Evolutionary conservation across 2,329 filamentous ascomycete species (phyloP).

Genomic region (Fusarium dlaminii): DNA sequence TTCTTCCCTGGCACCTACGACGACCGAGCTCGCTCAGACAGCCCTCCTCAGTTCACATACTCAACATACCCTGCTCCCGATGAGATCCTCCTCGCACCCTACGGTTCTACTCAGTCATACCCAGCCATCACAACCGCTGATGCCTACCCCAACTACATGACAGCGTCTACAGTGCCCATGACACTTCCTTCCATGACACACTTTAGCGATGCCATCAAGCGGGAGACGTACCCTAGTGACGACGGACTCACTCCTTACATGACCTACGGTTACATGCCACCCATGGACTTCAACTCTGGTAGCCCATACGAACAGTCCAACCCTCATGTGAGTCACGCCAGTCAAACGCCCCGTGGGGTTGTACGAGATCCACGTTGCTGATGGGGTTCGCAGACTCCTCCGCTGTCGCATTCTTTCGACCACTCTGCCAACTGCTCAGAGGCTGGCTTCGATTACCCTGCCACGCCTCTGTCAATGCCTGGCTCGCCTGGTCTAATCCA

Average conservation of each 20-base stretch:
- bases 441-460: constrained; percentile 71
- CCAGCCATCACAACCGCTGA: constrained; percentile 61
- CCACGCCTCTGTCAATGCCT: constrained; percentile 78
- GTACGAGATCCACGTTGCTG: constrained; percentile 58
- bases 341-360: constrained; percentile 51
- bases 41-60: constrained; percentile 75
- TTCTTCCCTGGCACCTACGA: constrained; percentile 70
- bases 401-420: constrained; percentile 78
- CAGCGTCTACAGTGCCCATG: constrained; percentile 61
- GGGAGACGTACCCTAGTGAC: constrained; percentile 67
- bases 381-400: constrained; percentile 73
- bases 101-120: constrained; percentile 64
- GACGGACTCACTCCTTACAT: constrained; percentile 72
- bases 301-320: constrained; percentile 73
- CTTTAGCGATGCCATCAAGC: constrained; percentile 73
- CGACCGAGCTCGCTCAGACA: constrained; percentile 74
- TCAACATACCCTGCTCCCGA: constrained; percentile 74
- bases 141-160: constrained; percentile 65
- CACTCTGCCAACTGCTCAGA: constrained; percentile 72
- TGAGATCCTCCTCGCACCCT: constrained; percentile 68
- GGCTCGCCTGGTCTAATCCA: constrained; percentile 67
- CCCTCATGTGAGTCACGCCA: constrained; percentile 75
- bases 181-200: constrained; percentile 73
- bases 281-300: constrained; percentile 69
- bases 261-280: constrained; percentile 72